Conservation (phyloP, 257 asterid genomes). For the Thymus quinquecostatus region DNA sequence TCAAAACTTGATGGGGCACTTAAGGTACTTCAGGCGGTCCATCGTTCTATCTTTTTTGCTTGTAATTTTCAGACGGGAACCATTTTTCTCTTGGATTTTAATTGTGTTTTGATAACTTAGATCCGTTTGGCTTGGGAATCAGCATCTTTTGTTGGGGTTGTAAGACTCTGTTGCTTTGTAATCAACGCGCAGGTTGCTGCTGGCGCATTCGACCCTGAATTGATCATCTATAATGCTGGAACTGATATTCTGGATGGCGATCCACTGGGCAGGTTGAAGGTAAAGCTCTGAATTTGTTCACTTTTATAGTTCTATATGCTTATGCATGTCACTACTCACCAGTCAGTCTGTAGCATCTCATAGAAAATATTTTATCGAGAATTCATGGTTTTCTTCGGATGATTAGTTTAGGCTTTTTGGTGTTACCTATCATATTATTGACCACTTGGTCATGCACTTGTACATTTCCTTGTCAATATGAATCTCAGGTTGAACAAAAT, state of each 20-base stretch:
- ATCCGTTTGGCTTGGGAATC: constrained; percentile 3
- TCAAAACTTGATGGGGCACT: constrained; percentile 78
- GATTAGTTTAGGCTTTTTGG: background rate
- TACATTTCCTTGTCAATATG: background rate
- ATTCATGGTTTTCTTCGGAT: background rate
- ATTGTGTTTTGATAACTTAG: background rate
- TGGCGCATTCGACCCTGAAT: constrained; percentile 64
- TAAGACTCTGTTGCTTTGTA: constrained; percentile 21
- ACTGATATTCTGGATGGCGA: constrained; percentile 95
- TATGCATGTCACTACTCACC: no score
- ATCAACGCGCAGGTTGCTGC: constrained; percentile 65
- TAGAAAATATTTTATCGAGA: background rate
- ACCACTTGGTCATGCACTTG: background rate
- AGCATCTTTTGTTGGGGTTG: constrained; percentile 17
- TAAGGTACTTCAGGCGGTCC: constrained; percentile 52
- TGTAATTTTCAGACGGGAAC: constrained; percentile 1
- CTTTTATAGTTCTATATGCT: no score
- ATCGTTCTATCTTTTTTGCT: constrained; percentile 1
- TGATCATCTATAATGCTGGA: constrained; percentile 91
- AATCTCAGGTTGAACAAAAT: background rate
- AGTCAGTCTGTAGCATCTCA: no score
- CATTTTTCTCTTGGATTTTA: background rate
- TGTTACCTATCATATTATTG: constrained; percentile 8
- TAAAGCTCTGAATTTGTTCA: constrained; percentile 34
- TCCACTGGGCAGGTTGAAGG: constrained; percentile 89